These are phyloP conservation scores for Daldinia loculata DNA, from an alignment of 495 filamentous ascomycete species.

Conservation along the genomic window DNA sequence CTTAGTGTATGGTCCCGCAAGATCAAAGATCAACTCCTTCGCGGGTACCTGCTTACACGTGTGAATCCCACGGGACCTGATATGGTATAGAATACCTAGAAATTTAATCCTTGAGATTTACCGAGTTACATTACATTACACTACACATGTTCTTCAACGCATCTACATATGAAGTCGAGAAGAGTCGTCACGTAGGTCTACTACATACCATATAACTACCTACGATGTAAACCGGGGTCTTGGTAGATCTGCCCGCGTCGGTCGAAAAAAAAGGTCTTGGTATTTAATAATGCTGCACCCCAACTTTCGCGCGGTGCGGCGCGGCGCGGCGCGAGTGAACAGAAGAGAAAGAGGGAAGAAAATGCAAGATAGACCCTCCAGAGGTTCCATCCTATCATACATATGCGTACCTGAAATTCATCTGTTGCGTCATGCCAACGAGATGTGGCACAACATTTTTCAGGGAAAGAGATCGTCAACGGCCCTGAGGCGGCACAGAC, in stretches of 20 bases:
- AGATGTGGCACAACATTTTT: slow-evolving; percentile 40
- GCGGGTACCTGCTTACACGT: slow-evolving; percentile 45
- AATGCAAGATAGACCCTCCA: neutral
- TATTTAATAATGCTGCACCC: slow-evolving; percentile 37
- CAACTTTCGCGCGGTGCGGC: slow-evolving; percentile 18
- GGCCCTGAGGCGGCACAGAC: slow-evolving; percentile 45
- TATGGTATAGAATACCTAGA: slow-evolving; percentile 4
- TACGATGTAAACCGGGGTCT: slow-evolving; percentile 3
- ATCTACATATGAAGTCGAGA: neutral
- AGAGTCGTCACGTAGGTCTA: neutral
- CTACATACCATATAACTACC: too few species aligned
- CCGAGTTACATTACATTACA: neutral
- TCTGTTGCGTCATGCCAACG: slow-evolving; percentile 41
- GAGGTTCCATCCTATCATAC: slow-evolving; percentile 31
- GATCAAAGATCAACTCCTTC: slow-evolving; percentile 34
- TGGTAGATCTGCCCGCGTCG: slow-evolving; percentile 13
- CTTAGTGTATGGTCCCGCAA: slow-evolving; percentile 25
- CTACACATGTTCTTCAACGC: neutral
- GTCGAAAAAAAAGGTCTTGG: slow-evolving; percentile 30
- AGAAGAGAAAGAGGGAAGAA: neutral
- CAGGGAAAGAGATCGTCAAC: slow-evolving; percentile 42
- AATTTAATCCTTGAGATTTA: neutral
- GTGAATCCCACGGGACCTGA: slow-evolving; percentile 23
- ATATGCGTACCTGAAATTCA: slow-evolving; percentile 33
- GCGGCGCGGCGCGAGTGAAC: slow-evolving; percentile 17